A percentile compares a stretch with the other conserved stretches of the same genome.
These are phyloP conservation scores for Alternaria gansuensis DNA, from an alignment of 2,329 filamentous ascomycete species.

Conservation along the genomic window DNA sequence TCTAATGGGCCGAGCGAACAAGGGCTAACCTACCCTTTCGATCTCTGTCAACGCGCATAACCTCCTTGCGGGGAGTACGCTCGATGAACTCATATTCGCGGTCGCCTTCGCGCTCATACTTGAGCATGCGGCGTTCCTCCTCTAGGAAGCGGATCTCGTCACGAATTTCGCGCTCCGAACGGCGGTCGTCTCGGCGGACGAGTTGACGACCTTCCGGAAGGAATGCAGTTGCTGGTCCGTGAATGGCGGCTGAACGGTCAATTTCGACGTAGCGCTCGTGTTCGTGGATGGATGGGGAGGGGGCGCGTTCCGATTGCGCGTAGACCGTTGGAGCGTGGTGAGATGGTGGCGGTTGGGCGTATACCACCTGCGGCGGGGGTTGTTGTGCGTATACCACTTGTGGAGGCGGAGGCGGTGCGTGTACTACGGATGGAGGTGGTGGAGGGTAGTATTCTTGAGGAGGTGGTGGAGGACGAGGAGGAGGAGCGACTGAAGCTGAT, in stretches of 20 bases:
- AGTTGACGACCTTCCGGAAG: constrained; percentile 54
- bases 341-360: constrained; percentile 25
- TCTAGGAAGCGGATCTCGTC: constrained; percentile 77
- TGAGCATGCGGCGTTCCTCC: constrained; percentile 67
- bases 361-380: constrained; percentile 29
- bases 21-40: constrained; percentile 95
- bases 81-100: constrained; percentile 71
- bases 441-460: constrained; percentile 31
- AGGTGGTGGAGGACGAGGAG: constrained; percentile 35
- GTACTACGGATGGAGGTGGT: constrained; percentile 26
- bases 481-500: constrained; percentile 24
- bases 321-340: constrained; percentile 43
- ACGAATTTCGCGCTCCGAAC: constrained; percentile 70
- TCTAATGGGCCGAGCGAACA: constrained; percentile 73
- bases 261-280: constrained; percentile 53
- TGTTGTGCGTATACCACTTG: constrained; percentile 28
- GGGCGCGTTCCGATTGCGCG: constrained; percentile 45
- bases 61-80: constrained; percentile 58
- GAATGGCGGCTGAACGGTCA: constrained; percentile 59
- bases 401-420: constrained; percentile 38
- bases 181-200: constrained; percentile 33
- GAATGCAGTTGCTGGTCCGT: constrained; percentile 59
- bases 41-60: constrained; percentile 82
- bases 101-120: constrained; percentile 65
- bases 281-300: constrained; percentile 46